phyloP scores from a whole-genome alignment of 768 basidiomycete species.

The Clitopilus passeckerianus region DNA sequence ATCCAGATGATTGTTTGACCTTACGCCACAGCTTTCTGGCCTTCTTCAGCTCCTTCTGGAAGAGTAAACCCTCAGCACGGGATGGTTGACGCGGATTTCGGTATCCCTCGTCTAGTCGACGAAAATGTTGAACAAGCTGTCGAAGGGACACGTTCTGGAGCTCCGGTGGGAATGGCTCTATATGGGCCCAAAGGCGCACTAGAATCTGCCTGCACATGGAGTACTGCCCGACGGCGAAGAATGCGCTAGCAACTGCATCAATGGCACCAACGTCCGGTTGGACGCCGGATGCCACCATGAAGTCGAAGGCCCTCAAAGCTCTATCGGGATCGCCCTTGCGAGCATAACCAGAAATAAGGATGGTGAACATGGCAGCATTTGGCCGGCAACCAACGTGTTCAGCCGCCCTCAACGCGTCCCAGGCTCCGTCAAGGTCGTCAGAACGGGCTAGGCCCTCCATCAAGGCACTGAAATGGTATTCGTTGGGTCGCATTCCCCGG shows the following conservation, averaged over 20 bases:
- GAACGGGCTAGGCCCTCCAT: conserved; percentile 65
- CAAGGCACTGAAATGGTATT: conserved; percentile 68
- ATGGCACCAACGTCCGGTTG: conserved; percentile 68
- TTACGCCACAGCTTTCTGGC: conserved; percentile 7
- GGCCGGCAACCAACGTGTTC: conserved; percentile 44
- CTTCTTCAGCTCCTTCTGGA: conserved; percentile 31
- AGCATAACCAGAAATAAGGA: conserved; percentile 68
- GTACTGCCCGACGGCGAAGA: conserved; percentile 51
- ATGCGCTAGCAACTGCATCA: conserved; percentile 67
- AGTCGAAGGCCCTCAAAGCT: conserved; percentile 51
- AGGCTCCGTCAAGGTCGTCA: conserved; percentile 58
- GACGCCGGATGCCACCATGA: conserved; percentile 59
- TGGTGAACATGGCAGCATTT: conserved; percentile 70
- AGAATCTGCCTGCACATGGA: conserved; percentile 48
- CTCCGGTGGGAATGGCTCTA: conserved; percentile 55
- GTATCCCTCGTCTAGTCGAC: conserved; percentile 24
- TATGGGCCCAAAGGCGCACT: conserved; percentile 57
- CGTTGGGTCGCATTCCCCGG: conserved; percentile 67
- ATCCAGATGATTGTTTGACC: neutral
- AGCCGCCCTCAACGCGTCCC: conserved; percentile 50
- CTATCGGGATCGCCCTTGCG: conserved; percentile 48
- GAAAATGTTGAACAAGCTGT: conserved; percentile 43
- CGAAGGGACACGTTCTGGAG: conserved; percentile 39
- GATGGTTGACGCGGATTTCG: conserved; percentile 10
- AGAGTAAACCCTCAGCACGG: conserved; percentile 24